These are phyloP conservation scores for Asterophora lycoperdoides DNA, from an alignment of 768 basidiomycete species.

Conservation along the genomic window DNA sequence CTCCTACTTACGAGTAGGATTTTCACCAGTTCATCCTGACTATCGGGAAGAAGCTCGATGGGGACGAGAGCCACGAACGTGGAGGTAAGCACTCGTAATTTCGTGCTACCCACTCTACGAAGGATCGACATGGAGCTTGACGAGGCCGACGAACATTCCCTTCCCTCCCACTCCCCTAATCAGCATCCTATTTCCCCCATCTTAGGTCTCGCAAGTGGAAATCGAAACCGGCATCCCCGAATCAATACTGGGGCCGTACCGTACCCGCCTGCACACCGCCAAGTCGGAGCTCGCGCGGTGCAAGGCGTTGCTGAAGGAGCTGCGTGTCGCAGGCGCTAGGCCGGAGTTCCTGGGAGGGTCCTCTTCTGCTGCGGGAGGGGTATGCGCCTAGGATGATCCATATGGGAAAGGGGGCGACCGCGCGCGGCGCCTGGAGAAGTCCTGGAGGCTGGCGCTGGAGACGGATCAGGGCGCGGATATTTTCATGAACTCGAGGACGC, in stretches of 20 bases:
- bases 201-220: conserved; percentile 97
- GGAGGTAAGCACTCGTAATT: conserved; percentile 22
- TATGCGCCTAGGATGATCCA: conserved; percentile 82
- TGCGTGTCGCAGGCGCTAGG: conserved; percentile 71
- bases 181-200: neutral
- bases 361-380: conserved; percentile 29
- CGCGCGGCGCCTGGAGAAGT: conserved; percentile 79
- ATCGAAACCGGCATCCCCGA: conserved; percentile 94
- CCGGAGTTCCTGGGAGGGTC: conserved; percentile 67
- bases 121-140: conserved; percentile 94
- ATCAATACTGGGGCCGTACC: conserved; percentile 74
- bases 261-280: conserved; percentile 65
- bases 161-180: no score
- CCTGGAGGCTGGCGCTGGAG: conserved; percentile 89
- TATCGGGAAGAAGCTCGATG: conserved; percentile 74
- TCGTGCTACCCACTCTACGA: conserved; percentile 67
- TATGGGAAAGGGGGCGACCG: conserved; percentile 70
- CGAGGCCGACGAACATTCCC: conserved; percentile 79
- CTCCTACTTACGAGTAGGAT: conserved; percentile 89
- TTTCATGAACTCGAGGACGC: conserved; percentile 73
- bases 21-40: conserved; percentile 78
- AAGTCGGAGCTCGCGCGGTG: conserved; percentile 71
- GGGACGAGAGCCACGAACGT: conserved; percentile 57
- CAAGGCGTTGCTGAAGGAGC: conserved; percentile 79
- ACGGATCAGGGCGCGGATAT: conserved; percentile 95